Evolutionary conservation across 805 yeast species (phyloP).

Genomic region (Candida peoriensis): DNA sequence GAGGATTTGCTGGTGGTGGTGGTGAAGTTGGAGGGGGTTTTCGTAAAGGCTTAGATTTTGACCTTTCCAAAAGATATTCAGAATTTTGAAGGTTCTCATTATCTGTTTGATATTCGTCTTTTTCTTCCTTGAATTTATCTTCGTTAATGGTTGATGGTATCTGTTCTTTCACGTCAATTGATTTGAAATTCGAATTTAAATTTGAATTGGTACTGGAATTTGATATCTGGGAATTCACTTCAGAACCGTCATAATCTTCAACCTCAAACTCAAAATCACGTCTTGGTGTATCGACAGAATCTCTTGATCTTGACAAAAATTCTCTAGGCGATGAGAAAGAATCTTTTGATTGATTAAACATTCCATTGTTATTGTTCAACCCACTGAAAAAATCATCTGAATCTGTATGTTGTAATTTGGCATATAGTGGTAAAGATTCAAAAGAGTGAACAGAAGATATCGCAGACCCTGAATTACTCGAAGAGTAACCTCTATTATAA

Average conservation of each 20-base stretch:
- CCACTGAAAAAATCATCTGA: constrained; percentile 5
- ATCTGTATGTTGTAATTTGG: constrained; percentile 6
- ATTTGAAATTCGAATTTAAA: not conserved
- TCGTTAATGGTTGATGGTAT: constrained; percentile 2
- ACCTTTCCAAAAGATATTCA: too few relatives aligned
- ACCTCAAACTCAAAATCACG: not conserved
- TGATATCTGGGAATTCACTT: not conserved
- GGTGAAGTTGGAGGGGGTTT: constrained; percentile 16
- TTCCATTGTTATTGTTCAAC: too few relatives aligned
- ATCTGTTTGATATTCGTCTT: too few relatives aligned
- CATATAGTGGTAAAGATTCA: constrained; percentile 15
- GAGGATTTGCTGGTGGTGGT: not conserved
- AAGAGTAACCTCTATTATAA: constrained; percentile 7
- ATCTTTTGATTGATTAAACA: constrained; percentile 2
- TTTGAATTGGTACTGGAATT: not conserved
- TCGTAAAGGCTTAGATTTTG: too few relatives aligned
- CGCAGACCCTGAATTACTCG: constrained; percentile 11
- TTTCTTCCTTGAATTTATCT: not conserved
- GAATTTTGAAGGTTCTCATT: too few relatives aligned
- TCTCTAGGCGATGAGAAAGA: not conserved
- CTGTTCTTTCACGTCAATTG: not conserved
- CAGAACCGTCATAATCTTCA: not conserved
- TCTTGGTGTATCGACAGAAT: not conserved
- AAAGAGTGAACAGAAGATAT: constrained; percentile 15
- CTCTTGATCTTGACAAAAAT: not conserved